A percentile compares a stretch with the other conserved stretches of the same genome.
Conservation (phyloP, 495 filamentous ascomycete genomes). For the Entonaema liquescens region DNA sequence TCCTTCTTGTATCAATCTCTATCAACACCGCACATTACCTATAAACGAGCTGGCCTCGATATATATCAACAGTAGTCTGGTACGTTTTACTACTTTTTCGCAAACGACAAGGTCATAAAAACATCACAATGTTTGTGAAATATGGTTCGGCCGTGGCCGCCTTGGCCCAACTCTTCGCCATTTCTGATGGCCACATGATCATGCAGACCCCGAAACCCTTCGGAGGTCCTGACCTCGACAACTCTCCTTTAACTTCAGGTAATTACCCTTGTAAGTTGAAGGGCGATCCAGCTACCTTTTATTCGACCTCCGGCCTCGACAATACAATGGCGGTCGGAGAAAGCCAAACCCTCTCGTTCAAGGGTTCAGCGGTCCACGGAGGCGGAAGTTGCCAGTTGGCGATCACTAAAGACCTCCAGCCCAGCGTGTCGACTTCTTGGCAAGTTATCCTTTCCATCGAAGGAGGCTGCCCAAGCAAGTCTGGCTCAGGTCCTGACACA, state of each 20-base stretch:
- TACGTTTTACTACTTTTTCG: constrained; percentile 3
- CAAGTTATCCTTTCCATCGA: constrained; percentile 85
- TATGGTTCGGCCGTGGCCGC: constrained; percentile 28
- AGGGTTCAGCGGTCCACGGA: constrained; percentile 74
- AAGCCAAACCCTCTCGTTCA: constrained; percentile 62
- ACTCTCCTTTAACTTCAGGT: constrained; percentile 68
- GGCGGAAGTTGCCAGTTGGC: constrained; percentile 89
- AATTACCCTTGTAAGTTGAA: constrained; percentile 83
- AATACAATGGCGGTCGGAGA: constrained; percentile 64
- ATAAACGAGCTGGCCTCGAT: constrained; percentile 22
- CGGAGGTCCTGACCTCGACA: constrained; percentile 53
- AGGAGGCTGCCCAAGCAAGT: constrained; percentile 76
- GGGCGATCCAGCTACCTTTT: constrained; percentile 49
- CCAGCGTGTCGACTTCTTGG: constrained; percentile 66
- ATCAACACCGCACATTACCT: background rate
- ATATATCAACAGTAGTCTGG: constrained; percentile 17
- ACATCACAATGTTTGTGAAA: constrained; percentile 10
- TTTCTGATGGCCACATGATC: constrained; percentile 72
- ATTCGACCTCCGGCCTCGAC: constrained; percentile 50
- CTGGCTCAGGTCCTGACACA: constrained; percentile 50
- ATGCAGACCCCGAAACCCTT: constrained; percentile 77
- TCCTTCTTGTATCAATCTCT: background rate
- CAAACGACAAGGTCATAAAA: background rate
- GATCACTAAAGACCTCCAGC: constrained; percentile 75
- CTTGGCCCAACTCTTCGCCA: constrained; percentile 51